Base-by-base conservation (phyloP, 2,329 filamentous ascomycete genomes). In the Aureobasidium uvarum region DNA sequence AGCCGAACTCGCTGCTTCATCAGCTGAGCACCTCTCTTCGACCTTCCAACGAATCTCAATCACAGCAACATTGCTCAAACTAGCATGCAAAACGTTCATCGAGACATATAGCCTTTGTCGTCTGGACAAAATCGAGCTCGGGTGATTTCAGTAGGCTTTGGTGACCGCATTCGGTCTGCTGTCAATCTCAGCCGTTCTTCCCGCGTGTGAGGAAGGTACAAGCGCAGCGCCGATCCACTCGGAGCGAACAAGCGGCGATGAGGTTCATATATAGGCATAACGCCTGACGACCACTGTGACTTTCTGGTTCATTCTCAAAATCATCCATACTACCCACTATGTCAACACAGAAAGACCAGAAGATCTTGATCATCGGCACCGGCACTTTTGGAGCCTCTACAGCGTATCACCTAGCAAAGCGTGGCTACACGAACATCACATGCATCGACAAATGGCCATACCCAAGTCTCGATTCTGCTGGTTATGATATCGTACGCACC, bases 291-390 rank as follows among this genome's bases (percentile, higher is more conserved):
- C 13, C 13, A 33, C 23, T 20, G 4, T 23, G 6, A 8, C 38
- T 3, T 10, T 18, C 18, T 33, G 3, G 14, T 10, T 33, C 10
- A 2, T 23, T 13, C 10, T 23, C 20, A 2, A 20, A 45, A 7
- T 2, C n/a, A 45, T 13, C 3, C 3, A 3, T 7, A 14, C 6
- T 6, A 18, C 11, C 23, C 25, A 45, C 8, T 14, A 63, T 54
- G 60, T 33, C 48, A 20, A 18, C 18, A 33, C 50, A 33, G 18
- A 63, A 58, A 45, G 46, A 65, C n/a, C 52, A 51, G 23, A 58
- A 72, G 7, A 70, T 78, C 70, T 75, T 89, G 66, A 87, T 89
- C 65, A 76, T 89, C 50, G 87, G 87, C 39, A 85, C 84, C 8
- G 65, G 65, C 45, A 66, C 60, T 20, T 66, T 63, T 10, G 65